Conservation (phyloP, 2,329 filamentous ascomycete genomes). For the Aspergillus cejpii region DNA sequence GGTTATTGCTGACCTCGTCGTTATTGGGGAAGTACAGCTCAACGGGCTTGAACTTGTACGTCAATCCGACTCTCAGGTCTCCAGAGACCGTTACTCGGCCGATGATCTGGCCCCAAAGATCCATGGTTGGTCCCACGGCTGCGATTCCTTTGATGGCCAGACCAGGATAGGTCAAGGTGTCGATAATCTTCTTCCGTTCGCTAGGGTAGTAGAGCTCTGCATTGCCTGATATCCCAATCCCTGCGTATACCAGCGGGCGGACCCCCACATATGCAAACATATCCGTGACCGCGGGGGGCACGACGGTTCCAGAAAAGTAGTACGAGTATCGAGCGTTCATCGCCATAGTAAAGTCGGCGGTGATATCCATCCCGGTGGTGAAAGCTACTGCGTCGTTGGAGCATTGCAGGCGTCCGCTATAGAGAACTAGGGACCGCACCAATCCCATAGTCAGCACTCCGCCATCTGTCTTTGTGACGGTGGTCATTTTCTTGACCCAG, state of each 20-base stretch:
- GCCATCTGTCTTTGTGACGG: slow-evolving; percentile 6
- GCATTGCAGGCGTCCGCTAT: slow-evolving; percentile 6
- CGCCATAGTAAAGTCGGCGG: slow-evolving; percentile 12
- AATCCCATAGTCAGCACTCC: slow-evolving; percentile 6
- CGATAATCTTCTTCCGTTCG: slow-evolving; percentile 15
- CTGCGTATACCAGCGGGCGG: slow-evolving; percentile 9
- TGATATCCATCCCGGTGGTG: slow-evolving; percentile 9
- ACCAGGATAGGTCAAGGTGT: slow-evolving; percentile 21
- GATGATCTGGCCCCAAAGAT: slow-evolving; percentile 18
- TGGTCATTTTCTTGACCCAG: slow-evolving; percentile 11
- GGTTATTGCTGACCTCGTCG: slow-evolving; percentile 2
- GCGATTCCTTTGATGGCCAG: slow-evolving; percentile 22
- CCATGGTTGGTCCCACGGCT: slow-evolving; percentile 18
- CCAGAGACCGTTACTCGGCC: slow-evolving; percentile 11
- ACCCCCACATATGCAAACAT: slow-evolving; percentile 14
- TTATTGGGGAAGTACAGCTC: slow-evolving; percentile 18
- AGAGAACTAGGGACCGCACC: slow-evolving; percentile 4
- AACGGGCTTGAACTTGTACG: slow-evolving; percentile 11
- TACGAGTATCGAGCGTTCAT: slow-evolving; percentile 23
- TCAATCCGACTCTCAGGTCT: slow-evolving; percentile 11
- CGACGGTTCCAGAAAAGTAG: slow-evolving; percentile 19
- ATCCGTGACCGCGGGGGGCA: slow-evolving; percentile 12
- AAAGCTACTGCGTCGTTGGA: slow-evolving; percentile 8
- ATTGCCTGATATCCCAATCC: slow-evolving; percentile 11
- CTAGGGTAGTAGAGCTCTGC: slow-evolving; percentile 12